Conservation (phyloP, 106 monocot genomes). For the Dioscorea zingiberensis region DNA sequence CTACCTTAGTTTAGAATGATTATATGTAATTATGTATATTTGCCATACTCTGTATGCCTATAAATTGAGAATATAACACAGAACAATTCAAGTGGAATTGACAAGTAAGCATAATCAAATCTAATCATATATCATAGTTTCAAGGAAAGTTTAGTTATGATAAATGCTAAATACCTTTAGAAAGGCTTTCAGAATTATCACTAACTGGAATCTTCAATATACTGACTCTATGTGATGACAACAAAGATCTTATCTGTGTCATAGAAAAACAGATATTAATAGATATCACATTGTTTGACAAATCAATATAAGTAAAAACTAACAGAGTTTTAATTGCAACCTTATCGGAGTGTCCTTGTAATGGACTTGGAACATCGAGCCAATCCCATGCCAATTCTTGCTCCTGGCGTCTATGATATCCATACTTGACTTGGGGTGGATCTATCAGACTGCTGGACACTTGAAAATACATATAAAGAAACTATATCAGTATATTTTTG, state of each 20-base stretch:
- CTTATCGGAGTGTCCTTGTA: slow-evolving; percentile 54
- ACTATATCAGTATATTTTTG: neutral
- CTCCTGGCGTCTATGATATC: slow-evolving; percentile 23
- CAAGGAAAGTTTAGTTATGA: no score
- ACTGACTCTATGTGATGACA: slow-evolving; percentile 57
- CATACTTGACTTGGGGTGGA: slow-evolving; percentile 86
- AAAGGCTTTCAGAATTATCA: slow-evolving; percentile 35
- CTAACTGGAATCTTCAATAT: slow-evolving; percentile 79
- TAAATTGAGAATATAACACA: no score
- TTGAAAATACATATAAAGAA: slow-evolving; percentile 30
- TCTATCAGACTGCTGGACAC: slow-evolving; percentile 83
- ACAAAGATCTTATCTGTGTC: slow-evolving; percentile 47
- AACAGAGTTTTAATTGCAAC: slow-evolving; percentile 16
- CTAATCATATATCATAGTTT: no score
- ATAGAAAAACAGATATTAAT: slow-evolving; percentile 1
- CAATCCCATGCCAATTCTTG: slow-evolving; percentile 46
- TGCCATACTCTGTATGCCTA: no score
- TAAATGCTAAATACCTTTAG: slow-evolving; percentile 44
- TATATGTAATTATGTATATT: no score
- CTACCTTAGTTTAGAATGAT: no score
- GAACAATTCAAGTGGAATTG: no score
- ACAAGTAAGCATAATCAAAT: no score
- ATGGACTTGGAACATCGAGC: slow-evolving; percentile 60
- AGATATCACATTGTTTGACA: neutral
- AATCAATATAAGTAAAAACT: neutral